Conservation (phyloP, 345 rosid species). For the Leavenworthia alabamica region DNA sequence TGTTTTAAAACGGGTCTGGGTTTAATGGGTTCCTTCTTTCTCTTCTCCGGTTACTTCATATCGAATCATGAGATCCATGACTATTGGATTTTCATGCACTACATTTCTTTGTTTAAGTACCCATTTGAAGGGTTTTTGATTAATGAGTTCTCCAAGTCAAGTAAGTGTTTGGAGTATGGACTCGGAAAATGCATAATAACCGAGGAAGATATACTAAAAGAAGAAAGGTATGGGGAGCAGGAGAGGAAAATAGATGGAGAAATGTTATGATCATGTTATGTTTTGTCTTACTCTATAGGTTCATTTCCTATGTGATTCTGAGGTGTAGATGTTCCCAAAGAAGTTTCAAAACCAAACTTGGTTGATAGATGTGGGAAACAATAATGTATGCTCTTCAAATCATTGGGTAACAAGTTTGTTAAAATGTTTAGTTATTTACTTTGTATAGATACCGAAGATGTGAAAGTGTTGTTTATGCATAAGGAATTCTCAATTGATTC, state of each 20-base stretch:
- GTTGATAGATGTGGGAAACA: conserved; percentile 18
- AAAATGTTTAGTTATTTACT: conserved; percentile 42
- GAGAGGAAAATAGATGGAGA: conserved; percentile 60
- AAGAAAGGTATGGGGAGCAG: conserved; percentile 78
- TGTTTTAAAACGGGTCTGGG: too few relatives aligned
- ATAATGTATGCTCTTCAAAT: conserved; percentile 26
- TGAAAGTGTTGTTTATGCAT: conserved; percentile 18
- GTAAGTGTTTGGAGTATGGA: conserved; percentile 65
- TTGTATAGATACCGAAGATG: conserved; percentile 25
- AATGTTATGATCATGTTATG: conserved; percentile 68
- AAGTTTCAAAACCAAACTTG: conserved; percentile 31
- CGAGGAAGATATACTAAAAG: conserved; percentile 62
- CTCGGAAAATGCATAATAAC: conserved; percentile 57
- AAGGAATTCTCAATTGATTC: neutral
- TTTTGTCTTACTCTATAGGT: conserved; percentile 72
- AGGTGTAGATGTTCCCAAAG: conserved; percentile 63
- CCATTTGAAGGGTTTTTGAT: conserved; percentile 93
- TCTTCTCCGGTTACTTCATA: conserved; percentile 95
- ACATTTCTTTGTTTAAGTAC: conserved; percentile 83
- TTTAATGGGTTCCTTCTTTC: conserved; percentile 92
- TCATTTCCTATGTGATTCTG: conserved; percentile 66
- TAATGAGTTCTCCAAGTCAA: conserved; percentile 76
- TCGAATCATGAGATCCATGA: conserved; percentile 67
- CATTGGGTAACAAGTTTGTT: conserved; percentile 25
- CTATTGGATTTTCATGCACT: conserved; percentile 96